phyloP scores from a whole-genome alignment of 495 filamentous ascomycete genomes.

The Pyrenula aspistea region DNA sequence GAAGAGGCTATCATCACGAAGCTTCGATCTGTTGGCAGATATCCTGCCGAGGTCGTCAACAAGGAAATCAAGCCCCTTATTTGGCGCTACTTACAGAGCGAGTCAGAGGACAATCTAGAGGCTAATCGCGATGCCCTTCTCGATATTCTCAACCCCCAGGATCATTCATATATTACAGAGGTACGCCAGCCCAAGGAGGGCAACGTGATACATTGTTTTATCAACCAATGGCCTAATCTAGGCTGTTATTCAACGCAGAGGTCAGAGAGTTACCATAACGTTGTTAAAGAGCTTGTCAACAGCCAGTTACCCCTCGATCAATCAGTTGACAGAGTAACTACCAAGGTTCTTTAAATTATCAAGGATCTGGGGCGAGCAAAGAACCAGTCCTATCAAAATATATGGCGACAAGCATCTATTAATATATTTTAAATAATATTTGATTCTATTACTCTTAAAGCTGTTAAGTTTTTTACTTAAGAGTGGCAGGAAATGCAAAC shows the following conservation, averaged over 20 bases:
- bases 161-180: not conserved
- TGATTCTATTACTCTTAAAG: too few species aligned
- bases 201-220: not conserved
- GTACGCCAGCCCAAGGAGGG: not conserved
- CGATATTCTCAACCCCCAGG: not conserved
- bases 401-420: too few species aligned
- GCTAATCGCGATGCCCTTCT: not conserved
- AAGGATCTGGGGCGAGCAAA: too few species aligned
- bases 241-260: not conserved
- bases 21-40: not conserved
- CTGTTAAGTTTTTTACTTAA: too few species aligned
- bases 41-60: too few species aligned
- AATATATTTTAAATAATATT: too few species aligned
- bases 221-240: not conserved
- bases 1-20: not conserved
- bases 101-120: not conserved
- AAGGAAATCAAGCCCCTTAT: too few species aligned
- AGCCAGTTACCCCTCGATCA: not conserved
- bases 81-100: conserved; percentile 1
- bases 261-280: not conserved
- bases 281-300: not conserved
- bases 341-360: not conserved
- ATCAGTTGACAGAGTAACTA: not conserved
- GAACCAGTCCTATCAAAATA: too few species aligned
- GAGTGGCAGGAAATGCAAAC: too few species aligned